Conservation (phyloP, 2,329 filamentous ascomycete species). For the Cordyceps cicadae region DNA sequence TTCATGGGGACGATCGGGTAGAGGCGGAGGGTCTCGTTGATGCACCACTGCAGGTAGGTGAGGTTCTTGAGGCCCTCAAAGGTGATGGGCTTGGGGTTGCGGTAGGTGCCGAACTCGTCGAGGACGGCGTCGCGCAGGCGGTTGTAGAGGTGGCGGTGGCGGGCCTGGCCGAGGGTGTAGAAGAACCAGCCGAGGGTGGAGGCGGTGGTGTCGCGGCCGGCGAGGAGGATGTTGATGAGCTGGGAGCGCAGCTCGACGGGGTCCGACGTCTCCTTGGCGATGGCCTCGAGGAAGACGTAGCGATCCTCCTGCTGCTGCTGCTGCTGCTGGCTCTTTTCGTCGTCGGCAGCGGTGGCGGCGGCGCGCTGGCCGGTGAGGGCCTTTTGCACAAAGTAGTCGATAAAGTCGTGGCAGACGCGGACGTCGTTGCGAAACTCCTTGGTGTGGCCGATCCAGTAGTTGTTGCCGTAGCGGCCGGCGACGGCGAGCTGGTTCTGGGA, state of each 20-base stretch:
- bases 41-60: slow-evolving; percentile 20
- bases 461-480: slow-evolving; percentile 41
- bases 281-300: slow-evolving; percentile 26
- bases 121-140: slow-evolving; percentile 35
- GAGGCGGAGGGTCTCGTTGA: slow-evolving; percentile 18
- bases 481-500: slow-evolving; percentile 36
- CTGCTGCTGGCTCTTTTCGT: background rate
- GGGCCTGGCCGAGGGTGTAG: slow-evolving; percentile 29
- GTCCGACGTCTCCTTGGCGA: slow-evolving; percentile 25
- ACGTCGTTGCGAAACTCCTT: slow-evolving; percentile 57
- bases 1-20: slow-evolving; percentile 20
- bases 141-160: slow-evolving; percentile 29
- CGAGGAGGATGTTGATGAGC: slow-evolving; percentile 34
- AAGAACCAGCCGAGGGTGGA: slow-evolving; percentile 41
- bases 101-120: slow-evolving; percentile 41
- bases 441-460: slow-evolving; percentile 39
- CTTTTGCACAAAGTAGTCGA: slow-evolving; percentile 58
- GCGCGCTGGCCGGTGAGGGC: slow-evolving; percentile 27
- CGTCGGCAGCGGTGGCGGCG: too few relatives aligned
- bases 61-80: slow-evolving; percentile 19
- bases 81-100: slow-evolving; percentile 19
- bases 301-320: slow-evolving; percentile 6
- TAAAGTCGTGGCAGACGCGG: slow-evolving; percentile 57
- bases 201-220: slow-evolving; percentile 48
- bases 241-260: slow-evolving; percentile 21